Percentiles rank a stretch among this genome's conserved stretches.
These are phyloP conservation scores for Sporopachydermia cereana DNA, from an alignment of 1,139 yeast genomes.

Conservation along the genomic window DNA sequence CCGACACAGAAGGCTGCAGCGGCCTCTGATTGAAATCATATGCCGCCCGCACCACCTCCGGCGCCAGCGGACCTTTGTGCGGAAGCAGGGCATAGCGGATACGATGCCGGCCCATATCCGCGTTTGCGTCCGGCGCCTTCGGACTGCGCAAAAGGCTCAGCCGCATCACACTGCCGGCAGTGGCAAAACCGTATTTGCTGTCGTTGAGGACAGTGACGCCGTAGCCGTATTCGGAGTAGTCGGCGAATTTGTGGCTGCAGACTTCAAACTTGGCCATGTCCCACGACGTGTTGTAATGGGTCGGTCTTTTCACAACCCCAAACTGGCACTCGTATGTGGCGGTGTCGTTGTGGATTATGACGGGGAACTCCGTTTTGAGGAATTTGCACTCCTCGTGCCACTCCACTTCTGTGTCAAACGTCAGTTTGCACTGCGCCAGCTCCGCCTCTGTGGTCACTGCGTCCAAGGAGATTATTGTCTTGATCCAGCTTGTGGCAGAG, in stretches of 20 bases:
- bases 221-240: constrained; percentile 71
- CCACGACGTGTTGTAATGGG: constrained; percentile 92
- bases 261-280: constrained; percentile 95
- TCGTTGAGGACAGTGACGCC: constrained; percentile 85
- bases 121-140: constrained; percentile 82
- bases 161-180: constrained; percentile 83
- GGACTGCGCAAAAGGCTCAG: constrained; percentile 75
- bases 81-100: constrained; percentile 82
- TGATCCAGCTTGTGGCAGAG: constrained; percentile 45
- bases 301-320: constrained; percentile 83
- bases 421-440: constrained; percentile 23
- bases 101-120: constrained; percentile 84
- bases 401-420: constrained; percentile 56
- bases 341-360: constrained; percentile 57
- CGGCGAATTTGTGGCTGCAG: constrained; percentile 89
- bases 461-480: constrained; percentile 59
- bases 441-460: constrained; percentile 32
- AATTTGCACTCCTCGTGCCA: constrained; percentile 89
- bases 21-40: constrained; percentile 58
- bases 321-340: constrained; percentile 91
- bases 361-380: constrained; percentile 90
- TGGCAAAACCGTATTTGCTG: constrained; percentile 81
- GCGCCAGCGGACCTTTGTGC: constrained; percentile 54
- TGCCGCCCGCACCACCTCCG: constrained; percentile 61
- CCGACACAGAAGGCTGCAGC: constrained; percentile 11